Evolutionary conservation across 2,329 filamentous ascomycete genomes (phyloP).

Genomic region (Ceratocystis cacaofunesta): DNA sequence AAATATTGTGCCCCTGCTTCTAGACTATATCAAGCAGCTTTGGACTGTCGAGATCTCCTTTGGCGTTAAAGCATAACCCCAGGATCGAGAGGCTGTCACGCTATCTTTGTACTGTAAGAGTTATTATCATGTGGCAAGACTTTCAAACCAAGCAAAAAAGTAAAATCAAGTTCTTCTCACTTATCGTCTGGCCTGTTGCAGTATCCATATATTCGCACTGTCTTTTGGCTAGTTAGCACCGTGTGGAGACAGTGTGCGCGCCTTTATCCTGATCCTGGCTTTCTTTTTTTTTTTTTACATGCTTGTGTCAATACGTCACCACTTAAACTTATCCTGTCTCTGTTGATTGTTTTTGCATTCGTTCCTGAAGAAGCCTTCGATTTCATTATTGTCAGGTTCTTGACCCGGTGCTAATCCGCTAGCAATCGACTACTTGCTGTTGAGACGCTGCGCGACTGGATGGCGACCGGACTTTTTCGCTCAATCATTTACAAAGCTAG

Average conservation of each 20-base stretch:
- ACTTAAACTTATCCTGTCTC: background rate
- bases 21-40: too few relatives aligned
- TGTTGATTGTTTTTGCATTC: background rate
- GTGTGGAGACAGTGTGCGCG: background rate
- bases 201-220: background rate
- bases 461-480: background rate
- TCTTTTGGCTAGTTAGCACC: background rate
- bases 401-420: background rate
- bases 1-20: too few relatives aligned
- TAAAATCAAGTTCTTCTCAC: too few relatives aligned
- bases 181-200: background rate
- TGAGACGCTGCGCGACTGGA: background rate
- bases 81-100: background rate
- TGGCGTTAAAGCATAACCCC: too few relatives aligned
- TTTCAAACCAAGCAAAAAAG: background rate
- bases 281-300: background rate
- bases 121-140: background rate
- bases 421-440: background rate
- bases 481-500: background rate
- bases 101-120: background rate
- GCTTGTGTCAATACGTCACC: background rate
- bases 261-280: background rate
- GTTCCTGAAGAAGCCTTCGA: background rate
- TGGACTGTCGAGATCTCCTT: too few relatives aligned
- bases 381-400: background rate